Conservation (phyloP, 306 rosid genomes). For the Sesbania bispinosa region DNA sequence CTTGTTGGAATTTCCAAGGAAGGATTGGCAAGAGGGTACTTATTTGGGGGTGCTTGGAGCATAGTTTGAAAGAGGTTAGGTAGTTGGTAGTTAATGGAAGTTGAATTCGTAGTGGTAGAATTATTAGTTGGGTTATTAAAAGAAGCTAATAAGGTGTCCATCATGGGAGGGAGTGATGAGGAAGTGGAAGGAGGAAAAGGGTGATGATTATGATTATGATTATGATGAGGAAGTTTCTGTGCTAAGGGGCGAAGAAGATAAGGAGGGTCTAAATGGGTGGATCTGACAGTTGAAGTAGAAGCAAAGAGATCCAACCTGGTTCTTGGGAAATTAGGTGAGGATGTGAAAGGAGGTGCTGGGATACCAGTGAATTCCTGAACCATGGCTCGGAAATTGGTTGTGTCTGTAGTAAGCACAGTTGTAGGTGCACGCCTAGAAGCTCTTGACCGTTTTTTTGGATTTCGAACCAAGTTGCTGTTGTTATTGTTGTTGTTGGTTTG, state of each 20-base stretch:
- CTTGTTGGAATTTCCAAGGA: conserved; percentile 32
- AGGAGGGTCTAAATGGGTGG: conserved; percentile 41
- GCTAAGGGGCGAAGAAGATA: conserved; percentile 73
- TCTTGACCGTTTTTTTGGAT: conserved; percentile 79
- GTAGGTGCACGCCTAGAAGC: conserved; percentile 94
- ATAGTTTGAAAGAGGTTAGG: conserved; percentile 45
- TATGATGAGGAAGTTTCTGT: conserved; percentile 39
- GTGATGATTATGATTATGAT: conserved; percentile 22
- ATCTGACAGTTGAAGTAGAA: conserved; percentile 25
- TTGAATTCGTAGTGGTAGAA: conserved; percentile 13
- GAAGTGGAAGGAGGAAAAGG: conserved; percentile 7
- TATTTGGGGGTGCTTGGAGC: conserved; percentile 33
- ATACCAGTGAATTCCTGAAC: conserved; percentile 98
- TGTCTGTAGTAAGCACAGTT: conserved; percentile 82
- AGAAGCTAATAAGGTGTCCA: no score
- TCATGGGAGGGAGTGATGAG: no score
- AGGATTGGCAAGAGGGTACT: conserved; percentile 31
- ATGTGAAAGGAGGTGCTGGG: conserved; percentile 78
- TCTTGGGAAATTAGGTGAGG: conserved; percentile 60
- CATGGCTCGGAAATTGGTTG: conserved; percentile 93
- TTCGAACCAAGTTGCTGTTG: conserved; percentile 40
- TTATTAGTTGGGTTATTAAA: no score
- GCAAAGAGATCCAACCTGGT: conserved; percentile 64
- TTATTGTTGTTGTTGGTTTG: conserved; percentile 8
- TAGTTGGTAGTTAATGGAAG: no score